Evolutionary conservation across 108 stramenopile species (phyloP), one percentile per base, ranked within the genome.

Genomic region (Cyclotella baltica): DNA sequence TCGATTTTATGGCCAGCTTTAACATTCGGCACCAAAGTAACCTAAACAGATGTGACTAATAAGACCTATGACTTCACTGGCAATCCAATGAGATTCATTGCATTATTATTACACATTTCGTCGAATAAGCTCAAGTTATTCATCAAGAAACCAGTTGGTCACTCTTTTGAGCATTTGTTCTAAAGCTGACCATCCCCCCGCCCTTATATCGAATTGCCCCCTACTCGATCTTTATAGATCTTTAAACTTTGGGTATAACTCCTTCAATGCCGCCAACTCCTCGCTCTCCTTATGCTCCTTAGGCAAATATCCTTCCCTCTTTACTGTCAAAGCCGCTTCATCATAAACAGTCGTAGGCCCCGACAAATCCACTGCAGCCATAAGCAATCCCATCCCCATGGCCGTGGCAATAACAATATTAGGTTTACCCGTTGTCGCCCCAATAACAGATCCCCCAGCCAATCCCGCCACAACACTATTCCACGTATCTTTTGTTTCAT

Each of bases 321-420:
- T 81, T 35, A 72, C 22, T 30, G 63, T 40, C 48, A 81, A 71
- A 37, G 48, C 35, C 18, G 51, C 51, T 31, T 76, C 77, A 74
- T 81, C 70, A 66, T 40, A 59, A 23, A 79, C 84, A 10, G 84
- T 77, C 33, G 46, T 68, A 0, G 59, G 37, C 30, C 80, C 75
- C 28, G 84, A 75, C 59, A 81, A 36, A 75, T 85, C 84, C 62
- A 85, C 11, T 22, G 76, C 75, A 37, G 75, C 67, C 77, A 85
- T 85, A 30, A 85, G 81, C 19, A 85, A 48, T 23, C 84, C 84
- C 55, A 71, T 75, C 9, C 65, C 84, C 55, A 85, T 67, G 4
- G 84, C 75, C 36, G 80, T 71, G 23, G 79, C 71, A 30, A 73
- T 71, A 10, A 81, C 56, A 67, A 81, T 77, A 23, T 80, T 72